Evolutionary conservation across 2,329 filamentous ascomycete species (phyloP), one percentile per base, ranked within the genome.

Genomic region (Venturia effusa): DNA sequence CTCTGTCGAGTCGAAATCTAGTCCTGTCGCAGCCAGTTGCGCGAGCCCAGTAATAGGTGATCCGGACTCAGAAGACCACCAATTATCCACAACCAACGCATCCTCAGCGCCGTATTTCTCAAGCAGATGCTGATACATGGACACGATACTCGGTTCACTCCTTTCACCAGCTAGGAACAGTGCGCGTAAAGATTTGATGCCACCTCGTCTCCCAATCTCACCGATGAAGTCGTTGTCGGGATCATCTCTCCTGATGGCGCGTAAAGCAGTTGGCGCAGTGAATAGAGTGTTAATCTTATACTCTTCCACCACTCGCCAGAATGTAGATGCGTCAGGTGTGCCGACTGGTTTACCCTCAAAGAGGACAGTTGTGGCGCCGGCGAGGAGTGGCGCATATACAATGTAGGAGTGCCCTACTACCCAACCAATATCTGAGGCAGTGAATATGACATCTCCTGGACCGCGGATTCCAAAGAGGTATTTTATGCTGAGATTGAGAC

Each of bases 281-380:
- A 90, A 96, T 69, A 96, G 80, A 6, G 85, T 83, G 66, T 90
- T 95, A 63, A 95, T 91, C 70, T 87, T 87, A 78, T 97, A 88
- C 69, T 95, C 89, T 68, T 92, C 87, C 4, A 95, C 64, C 22
- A 96, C 84, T 2, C 92, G 82, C 92, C 92, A 97, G 73, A 97
- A 94, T 0, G 88, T 88, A 6, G 90, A 88, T 0, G 91, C 89
- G 69, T 96, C 87, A 0, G 92, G 92, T 0, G 92, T 96, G 4
- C 92, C 92, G 15, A 96, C 81, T 0, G 92, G 92, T 68, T 97
- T 97, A n/a, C 92, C 93, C 76, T 97, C 92, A 73, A 92, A 97
- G 0, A 97, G 79, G 0, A 97, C 84, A 0, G 91, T 96, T 1
- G 92, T 87, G 1, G 92, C 92, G 5, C 92, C 92, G 0, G 88